These are phyloP conservation scores for Calonectria leucothoes DNA, from an alignment of 2,329 filamentous ascomycete species.

Conservation along the genomic window DNA sequence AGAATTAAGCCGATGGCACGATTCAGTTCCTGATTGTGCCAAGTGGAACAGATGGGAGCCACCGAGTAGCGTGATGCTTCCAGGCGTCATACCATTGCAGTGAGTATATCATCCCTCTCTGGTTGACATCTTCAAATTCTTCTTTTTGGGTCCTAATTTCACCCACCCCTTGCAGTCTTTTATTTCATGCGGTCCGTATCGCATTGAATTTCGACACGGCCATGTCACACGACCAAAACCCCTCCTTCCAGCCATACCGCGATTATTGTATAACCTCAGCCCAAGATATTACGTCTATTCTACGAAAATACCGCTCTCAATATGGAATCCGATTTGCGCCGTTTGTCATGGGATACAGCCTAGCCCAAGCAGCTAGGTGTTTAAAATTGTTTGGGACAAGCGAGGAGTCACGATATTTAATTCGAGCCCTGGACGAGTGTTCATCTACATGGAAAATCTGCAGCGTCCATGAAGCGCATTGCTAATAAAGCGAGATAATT, in stretches of 20 bases:
- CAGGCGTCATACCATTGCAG: conserved; percentile 1
- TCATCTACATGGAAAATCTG: conserved; percentile 12
- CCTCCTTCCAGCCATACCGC: neutral
- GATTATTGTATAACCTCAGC: neutral
- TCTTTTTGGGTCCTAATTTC: neutral
- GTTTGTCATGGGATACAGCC: neutral
- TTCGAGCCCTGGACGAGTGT: neutral
- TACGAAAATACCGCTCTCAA: neutral
- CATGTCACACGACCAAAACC: neutral
- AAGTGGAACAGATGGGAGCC: conserved; percentile 16
- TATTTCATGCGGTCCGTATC: conserved; percentile 9
- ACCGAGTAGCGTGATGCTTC: neutral
- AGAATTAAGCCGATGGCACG: conserved; percentile 5
- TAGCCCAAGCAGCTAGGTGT: conserved; percentile 8
- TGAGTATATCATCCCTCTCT: neutral
- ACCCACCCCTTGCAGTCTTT: neutral
- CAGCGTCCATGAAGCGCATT: neutral
- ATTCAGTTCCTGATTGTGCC: neutral
- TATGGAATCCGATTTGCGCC: conserved; percentile 5
- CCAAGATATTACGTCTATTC: neutral
- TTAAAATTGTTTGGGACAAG: neutral
- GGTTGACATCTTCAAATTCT: too few relatives aligned
- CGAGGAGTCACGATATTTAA: conserved; percentile 7
- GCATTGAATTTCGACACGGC: conserved; percentile 6
- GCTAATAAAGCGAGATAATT: neutral